Evolutionary conservation across 2,329 filamentous ascomycete genomes (phyloP).

Genomic region (Camillea tinctor): DNA sequence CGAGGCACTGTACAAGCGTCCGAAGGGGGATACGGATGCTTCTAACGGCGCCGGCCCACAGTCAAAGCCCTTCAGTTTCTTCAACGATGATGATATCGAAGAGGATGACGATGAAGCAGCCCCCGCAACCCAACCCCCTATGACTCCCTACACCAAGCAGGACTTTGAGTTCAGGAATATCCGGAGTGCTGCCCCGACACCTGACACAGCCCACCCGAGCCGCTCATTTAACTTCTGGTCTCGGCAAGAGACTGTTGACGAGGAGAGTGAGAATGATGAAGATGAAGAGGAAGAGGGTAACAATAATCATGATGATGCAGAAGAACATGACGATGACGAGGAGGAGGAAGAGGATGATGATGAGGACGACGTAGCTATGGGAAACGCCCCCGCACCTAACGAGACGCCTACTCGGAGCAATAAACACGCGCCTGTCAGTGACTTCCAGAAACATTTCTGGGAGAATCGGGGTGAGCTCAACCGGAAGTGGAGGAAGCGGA

Average conservation of each 20-base stretch:
- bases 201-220: constrained; percentile 80
- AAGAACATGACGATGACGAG: constrained; percentile 33
- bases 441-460: constrained; percentile 69
- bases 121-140: constrained; percentile 49
- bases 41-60: constrained; percentile 39
- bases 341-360: constrained; percentile 39
- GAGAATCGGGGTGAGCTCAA: constrained; percentile 65
- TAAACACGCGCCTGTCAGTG: constrained; percentile 33
- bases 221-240: constrained; percentile 61
- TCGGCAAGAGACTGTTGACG: constrained; percentile 23
- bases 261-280: constrained; percentile 36
- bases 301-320: constrained; percentile 27
- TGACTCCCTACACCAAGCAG: constrained; percentile 79
- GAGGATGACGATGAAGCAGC: constrained; percentile 1
- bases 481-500: constrained; percentile 63
- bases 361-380: constrained; percentile 19
- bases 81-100: constrained; percentile 46
- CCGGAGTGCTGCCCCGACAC: constrained; percentile 91
- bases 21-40: constrained; percentile 44
- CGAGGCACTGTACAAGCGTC: constrained; percentile 86
- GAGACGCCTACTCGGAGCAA: neutral
- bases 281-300: constrained; percentile 46
- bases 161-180: constrained; percentile 73
- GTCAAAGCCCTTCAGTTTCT: constrained; percentile 75
- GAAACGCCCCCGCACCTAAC: constrained; percentile 4